Evolutionary conservation across 768 basidiomycete genomes (phyloP), one percentile per base, ranked within the genome.

Genomic region (Phanerochaete sordida): DNA sequence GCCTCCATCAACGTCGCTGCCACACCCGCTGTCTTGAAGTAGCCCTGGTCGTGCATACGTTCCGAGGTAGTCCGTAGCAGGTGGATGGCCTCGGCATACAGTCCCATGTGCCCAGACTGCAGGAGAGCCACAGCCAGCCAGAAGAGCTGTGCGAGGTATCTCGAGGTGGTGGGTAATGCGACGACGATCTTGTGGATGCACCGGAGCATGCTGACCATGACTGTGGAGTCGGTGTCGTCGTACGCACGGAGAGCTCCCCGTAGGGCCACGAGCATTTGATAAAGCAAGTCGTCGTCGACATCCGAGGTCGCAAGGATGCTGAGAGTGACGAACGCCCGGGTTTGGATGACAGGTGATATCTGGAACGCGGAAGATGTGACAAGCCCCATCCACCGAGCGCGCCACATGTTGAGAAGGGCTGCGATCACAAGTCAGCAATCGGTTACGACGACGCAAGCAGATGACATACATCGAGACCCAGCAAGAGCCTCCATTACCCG

Each of bases 371-470:
- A 91, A 1, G 91, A 85, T 0, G 91, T 90, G 15, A 93, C 85
- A 59, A 97, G 72, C 44, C 91, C 86, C 89, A 94, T 94, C 93
- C 94, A 96, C 35, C 95, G 81, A 27, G 94, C 92, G 60, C 90
- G 83, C 95, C 95, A 97, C 2, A 90, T 83, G 68, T 97, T 97
- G 30, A 90, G 74, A 2, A 93, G 72, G 12, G 87, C 91, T 91
- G 57, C 23, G n/a, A 33, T 57, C 49, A 5, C 61, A 48, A 51
- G n/a, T 43, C 39, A 30, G 50, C 28, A 31, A 19, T 4, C 4
- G 13, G 16, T 7, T 51, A 33, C n/a, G 11, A 51, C 15, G 23
- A 4, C 9, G 24, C 5, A 31, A 15, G 28, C 28, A 21, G 6
- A 9, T 15, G 6, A n/a, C 16, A 44, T 81, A 95, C 94, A 92